Conservation (phyloP, 129 eudicot genomes). For the Helianthus annuus region HanXRQr2.0-SUNRISE NC_035444.2:61341009-61341508, state of each 20-base stretch:
- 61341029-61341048: constrained; percentile 52
- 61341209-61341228: constrained; percentile 30
- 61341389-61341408: constrained; percentile 43
- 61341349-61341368: constrained; percentile 43
- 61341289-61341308: constrained; percentile 45
- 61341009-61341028: constrained; percentile 47
- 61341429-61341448: constrained; percentile 47
- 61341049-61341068: constrained; percentile 61
- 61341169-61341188: constrained; percentile 12
- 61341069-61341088: constrained; percentile 34
- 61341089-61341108: constrained; percentile 49
- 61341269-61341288: constrained; percentile 47
- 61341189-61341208: constrained; percentile 36
- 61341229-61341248: constrained; percentile 58
- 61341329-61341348: constrained; percentile 49
- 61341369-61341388: constrained; percentile 51
- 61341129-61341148: background rate
- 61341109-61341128: background rate
- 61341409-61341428: constrained; percentile 40
- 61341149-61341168: constrained; percentile 9
- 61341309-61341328: constrained; percentile 52
- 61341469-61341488: constrained; percentile 11
- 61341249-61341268: constrained; percentile 44
- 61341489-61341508: constrained; percentile 54
- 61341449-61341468: constrained; percentile 10